Conservation (phyloP, 73 alveolate genomes). For the Paramecium bursaria region DNA sequence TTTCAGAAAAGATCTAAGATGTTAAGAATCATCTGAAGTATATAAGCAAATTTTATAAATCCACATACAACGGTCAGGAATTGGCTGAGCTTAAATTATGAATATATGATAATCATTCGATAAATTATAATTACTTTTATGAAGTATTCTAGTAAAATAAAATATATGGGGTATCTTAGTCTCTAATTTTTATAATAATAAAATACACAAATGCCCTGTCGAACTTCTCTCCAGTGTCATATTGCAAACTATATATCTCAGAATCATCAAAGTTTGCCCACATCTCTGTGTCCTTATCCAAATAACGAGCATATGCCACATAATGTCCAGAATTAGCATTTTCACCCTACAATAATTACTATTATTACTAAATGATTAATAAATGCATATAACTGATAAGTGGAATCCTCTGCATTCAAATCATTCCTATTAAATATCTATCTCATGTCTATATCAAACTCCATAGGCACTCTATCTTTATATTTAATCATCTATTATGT, state of each 20-base stretch:
- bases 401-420: constrained; percentile 1
- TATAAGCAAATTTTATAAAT: constrained; percentile 50
- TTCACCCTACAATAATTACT: not conserved
- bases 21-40: constrained; percentile 41
- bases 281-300: not conserved
- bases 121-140: no score
- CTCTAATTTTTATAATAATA: not conserved
- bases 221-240: not conserved
- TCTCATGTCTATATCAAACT: constrained; percentile 35
- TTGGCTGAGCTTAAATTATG: constrained; percentile 45
- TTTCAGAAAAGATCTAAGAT: constrained; percentile 49
- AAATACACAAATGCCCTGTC: constrained; percentile 29
- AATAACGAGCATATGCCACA: constrained; percentile 25
- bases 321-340: constrained; percentile 49
- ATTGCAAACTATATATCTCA: not conserved
- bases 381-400: constrained; percentile 35
- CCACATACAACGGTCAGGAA: constrained; percentile 34
- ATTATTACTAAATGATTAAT: constrained; percentile 39
- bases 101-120: no score
- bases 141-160: not conserved
- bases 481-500: constrained; percentile 7
- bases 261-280: constrained; percentile 60
- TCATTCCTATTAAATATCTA: not conserved
- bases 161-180: not conserved
- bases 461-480: constrained; percentile 15